phyloP scores from a whole-genome alignment of 2,329 filamentous ascomycete genomes.

The Clonostachys byssicola region DNA sequence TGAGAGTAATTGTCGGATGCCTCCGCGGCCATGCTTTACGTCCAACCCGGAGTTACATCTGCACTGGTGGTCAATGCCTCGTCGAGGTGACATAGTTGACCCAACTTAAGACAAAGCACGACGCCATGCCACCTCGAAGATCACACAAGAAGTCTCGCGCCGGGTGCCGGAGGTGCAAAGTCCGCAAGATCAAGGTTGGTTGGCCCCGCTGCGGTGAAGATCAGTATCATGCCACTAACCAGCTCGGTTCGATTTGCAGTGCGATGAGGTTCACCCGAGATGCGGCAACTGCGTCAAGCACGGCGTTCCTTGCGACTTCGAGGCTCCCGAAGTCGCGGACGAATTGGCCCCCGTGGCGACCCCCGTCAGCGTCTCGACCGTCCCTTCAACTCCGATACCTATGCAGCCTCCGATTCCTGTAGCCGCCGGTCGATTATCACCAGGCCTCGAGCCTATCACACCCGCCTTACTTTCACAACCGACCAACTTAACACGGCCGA shows the following conservation, averaged over 20 bases:
- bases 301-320: conserved; percentile 63
- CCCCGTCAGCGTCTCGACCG: conserved; percentile 11
- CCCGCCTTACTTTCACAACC: conserved; percentile 25
- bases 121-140: conserved; percentile 56
- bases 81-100: background rate
- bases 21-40: conserved; percentile 3
- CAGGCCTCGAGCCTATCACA: conserved; percentile 2
- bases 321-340: conserved; percentile 39
- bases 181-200: conserved; percentile 64
- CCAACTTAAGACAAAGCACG: background rate
- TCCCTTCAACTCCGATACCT: conserved; percentile 1
- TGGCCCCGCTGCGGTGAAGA: background rate
- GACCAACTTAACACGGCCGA: conserved; percentile 14
- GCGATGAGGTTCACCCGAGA: conserved; percentile 61
- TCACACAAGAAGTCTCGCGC: conserved; percentile 69
- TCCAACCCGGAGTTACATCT: conserved; percentile 1
- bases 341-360: conserved; percentile 33
- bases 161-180: conserved; percentile 63
- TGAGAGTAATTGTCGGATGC: background rate
- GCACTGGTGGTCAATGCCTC: background rate
- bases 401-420: background rate
- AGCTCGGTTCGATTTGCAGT: conserved; percentile 28
- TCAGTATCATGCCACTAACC: background rate
- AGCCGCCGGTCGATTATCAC: background rate
- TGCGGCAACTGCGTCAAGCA: conserved; percentile 66